phyloP scores from a whole-genome alignment of 2,329 filamentous ascomycete genomes.

The Coniochaeta hoffmannii region DNA sequence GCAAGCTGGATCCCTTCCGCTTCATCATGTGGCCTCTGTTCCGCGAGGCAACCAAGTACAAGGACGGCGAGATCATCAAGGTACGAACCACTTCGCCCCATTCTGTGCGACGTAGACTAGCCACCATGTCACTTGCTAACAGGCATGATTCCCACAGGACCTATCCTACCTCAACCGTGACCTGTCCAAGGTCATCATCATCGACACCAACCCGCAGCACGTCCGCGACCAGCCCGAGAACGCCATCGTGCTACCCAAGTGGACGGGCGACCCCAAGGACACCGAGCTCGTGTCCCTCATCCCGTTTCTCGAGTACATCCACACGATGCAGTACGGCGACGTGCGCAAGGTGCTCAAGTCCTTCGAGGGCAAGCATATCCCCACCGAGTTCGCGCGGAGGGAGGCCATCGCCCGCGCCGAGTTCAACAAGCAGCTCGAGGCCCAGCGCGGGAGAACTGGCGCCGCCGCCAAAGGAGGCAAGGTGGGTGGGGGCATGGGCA shows the following conservation, averaged over 20 bases:
- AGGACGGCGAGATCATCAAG: conserved; percentile 95
- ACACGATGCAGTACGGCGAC: conserved; percentile 85
- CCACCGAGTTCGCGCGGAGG: conserved; percentile 79
- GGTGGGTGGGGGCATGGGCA: conserved; percentile 55
- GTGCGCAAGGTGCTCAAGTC: conserved; percentile 80
- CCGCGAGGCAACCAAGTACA: conserved; percentile 93
- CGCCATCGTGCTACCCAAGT: conserved; percentile 83
- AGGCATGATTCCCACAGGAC: conserved; percentile 51
- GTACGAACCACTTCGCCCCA: conserved; percentile 41
- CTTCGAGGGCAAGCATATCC: conserved; percentile 84
- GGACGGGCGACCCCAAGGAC: conserved; percentile 78
- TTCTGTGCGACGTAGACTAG: no score
- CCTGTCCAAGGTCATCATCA: conserved; percentile 87
- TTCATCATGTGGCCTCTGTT: conserved; percentile 94
- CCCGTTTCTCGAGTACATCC: conserved; percentile 95
- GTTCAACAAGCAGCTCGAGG: conserved; percentile 70
- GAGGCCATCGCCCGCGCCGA: conserved; percentile 80
- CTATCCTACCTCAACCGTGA: conserved; percentile 97
- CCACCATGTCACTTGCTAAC: conserved; percentile 12
- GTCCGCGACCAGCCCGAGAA: conserved; percentile 93
- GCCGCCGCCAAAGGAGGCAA: conserved; percentile 40
- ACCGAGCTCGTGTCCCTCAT: conserved; percentile 83
- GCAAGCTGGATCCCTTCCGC: conserved; percentile 90
- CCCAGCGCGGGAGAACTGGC: conserved; percentile 61
- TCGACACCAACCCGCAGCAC: conserved; percentile 79